Evolutionary conservation across 345 rosid genomes (phyloP).

Genomic region (Dipteronia dyeriana): DNA sequence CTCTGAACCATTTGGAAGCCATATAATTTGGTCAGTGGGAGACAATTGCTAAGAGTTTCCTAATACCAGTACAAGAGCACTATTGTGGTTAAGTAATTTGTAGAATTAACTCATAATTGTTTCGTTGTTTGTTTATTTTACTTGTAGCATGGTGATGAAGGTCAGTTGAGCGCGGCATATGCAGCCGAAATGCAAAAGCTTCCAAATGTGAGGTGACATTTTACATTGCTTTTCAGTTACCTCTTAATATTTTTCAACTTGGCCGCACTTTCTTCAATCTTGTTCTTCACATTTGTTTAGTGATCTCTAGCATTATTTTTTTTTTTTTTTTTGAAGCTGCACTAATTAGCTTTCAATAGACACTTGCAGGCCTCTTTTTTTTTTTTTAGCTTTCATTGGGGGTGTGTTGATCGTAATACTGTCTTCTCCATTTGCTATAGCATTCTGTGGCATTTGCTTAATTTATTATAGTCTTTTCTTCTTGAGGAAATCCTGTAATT

Average conservation of each 20-base stretch:
- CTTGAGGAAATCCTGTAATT: background rate
- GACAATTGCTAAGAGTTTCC: constrained; percentile 11
- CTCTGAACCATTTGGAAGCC: background rate
- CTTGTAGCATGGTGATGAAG: constrained; percentile 88
- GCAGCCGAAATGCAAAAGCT: constrained; percentile 78
- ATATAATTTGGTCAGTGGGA: constrained; percentile 11
- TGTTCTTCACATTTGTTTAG: constrained; percentile 6
- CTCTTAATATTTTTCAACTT: background rate
- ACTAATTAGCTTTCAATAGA: background rate
- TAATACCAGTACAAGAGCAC: background rate
- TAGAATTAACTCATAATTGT: background rate
- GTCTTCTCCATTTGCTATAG: constrained; percentile 3
- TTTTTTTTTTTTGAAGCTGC: no score
- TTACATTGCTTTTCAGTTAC: constrained; percentile 12
- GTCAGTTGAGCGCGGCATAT: constrained; percentile 73
- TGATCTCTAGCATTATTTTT: background rate
- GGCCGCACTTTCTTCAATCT: background rate
- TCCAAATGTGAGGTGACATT: constrained; percentile 82
- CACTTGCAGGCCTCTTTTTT: background rate
- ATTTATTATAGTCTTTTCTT: background rate
- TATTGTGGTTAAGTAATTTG: background rate
- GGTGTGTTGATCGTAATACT: background rate
- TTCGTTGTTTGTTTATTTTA: constrained; percentile 15
- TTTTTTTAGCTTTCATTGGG: background rate
- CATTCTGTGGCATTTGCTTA: constrained; percentile 9